These are phyloP conservation scores for Cytospora paraplurivora DNA, from an alignment of 2,329 filamentous ascomycete species.

Conservation along the genomic window DNA sequence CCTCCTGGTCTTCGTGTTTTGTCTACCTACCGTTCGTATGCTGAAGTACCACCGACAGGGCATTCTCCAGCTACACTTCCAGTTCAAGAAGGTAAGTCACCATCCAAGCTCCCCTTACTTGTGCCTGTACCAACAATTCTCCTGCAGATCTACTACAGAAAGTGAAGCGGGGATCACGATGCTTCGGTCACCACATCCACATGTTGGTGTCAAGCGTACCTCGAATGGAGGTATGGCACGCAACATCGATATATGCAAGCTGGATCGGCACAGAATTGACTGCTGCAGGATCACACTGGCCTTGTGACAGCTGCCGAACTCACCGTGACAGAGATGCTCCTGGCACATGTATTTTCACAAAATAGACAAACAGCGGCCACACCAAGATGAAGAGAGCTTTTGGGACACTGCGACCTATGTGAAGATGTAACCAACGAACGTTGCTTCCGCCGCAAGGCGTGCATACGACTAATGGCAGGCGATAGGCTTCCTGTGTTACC, in stretches of 20 bases:
- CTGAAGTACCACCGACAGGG: conserved; percentile 56
- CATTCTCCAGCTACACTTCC: conserved; percentile 94
- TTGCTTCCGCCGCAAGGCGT: conserved; percentile 14
- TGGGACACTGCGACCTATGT: conserved; percentile 11
- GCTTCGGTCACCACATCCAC: background rate
- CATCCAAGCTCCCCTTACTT: conserved; percentile 7
- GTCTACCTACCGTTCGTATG: too few relatives aligned
- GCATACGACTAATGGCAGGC: conserved; percentile 15
- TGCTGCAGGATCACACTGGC: conserved; percentile 1
- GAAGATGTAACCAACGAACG: conserved; percentile 17
- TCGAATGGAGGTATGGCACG: conserved; percentile 4
- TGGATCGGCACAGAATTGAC: conserved; percentile 1
- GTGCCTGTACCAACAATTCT: conserved; percentile 15
- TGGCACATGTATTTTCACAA: conserved; percentile 9
- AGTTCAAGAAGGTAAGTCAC: conserved; percentile 86
- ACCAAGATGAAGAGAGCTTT: conserved; percentile 9
- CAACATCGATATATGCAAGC: background rate
- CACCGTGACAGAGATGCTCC: conserved; percentile 9
- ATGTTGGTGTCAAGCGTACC: background rate
- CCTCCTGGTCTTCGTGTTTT: background rate
- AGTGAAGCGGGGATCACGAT: conserved; percentile 39
- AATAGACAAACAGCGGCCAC: conserved; percentile 1
- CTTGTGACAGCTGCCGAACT: conserved; percentile 6
- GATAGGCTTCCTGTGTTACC: conserved; percentile 22
- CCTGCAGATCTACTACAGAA: conserved; percentile 57